Evolutionary conservation across 2,329 filamentous ascomycete genomes (phyloP), one percentile per base, ranked within the genome.

Genomic region (Diaporthe ampelina): DNA sequence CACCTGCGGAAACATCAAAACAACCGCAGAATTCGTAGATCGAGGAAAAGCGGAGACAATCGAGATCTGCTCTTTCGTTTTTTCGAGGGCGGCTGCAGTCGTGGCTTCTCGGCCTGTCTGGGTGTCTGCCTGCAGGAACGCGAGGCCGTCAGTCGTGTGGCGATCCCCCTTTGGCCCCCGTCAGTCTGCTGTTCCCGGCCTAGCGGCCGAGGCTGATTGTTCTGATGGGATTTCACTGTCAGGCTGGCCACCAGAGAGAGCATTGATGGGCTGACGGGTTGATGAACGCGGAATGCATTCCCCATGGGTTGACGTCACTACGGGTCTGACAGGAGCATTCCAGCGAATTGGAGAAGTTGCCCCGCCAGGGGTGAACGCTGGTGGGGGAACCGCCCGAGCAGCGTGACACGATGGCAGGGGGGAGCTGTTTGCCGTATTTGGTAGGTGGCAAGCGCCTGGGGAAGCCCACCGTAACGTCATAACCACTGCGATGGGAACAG

Each of bases 391-490:
- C 45, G 21, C 43, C 40, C 40, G 1, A 35, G 61, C 57, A n/a
- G 19, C 19, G 45, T 21, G 43, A 9, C 59, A 50, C 26, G 35
- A 26, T 0, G 10, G 45, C 63, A 68, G 63, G 63, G 63, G 48
- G 10, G 21, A 61, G 29, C 70, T 54, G 26, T 17, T 63, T 63
- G 24, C 70, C 57, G 48, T 29, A 54, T 63, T n/a, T 11, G 70
- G 70, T 63, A 63, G n/a, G 70, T 52, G 59, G 70, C 57, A 54
- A 40, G 48, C 45, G 21, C 15, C 40, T 3, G 24, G 48, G 15
- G 15, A 54, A 52, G 43, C 48, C 57, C 37, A 52, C n/a, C 15
- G 48, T 40, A 72, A 72, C 70, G 70, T 72, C 70, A 63, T 72
- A 24, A 52, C n/a, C 35, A 26, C 40, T 37, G 17, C 19, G 11